phyloP scores from a whole-genome alignment of 2,329 filamentous ascomycete species.

The Gremmenia infestans region DNA sequence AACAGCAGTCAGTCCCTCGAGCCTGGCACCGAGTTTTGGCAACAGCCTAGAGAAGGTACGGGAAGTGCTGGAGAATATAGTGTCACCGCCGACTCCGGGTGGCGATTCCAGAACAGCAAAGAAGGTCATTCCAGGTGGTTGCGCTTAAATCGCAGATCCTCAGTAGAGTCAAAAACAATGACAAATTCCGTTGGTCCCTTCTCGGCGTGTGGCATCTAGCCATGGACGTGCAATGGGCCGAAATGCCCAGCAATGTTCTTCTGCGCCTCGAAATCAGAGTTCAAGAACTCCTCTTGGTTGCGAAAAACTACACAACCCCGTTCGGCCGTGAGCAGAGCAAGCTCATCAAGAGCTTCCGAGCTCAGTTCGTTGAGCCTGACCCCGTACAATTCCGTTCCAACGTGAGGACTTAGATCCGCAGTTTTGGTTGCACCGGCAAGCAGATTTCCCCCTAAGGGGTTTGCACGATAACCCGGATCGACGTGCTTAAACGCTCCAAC shows the following conservation, averaged over 20 bases:
- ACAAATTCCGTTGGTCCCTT: slow-evolving; percentile 41
- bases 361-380: slow-evolving; percentile 41
- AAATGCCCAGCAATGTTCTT: slow-evolving; percentile 67
- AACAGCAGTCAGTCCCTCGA: slow-evolving; percentile 72
- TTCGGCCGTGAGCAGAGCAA: slow-evolving; percentile 42
- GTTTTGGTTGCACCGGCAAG: slow-evolving; percentile 52
- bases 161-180: slow-evolving; percentile 42
- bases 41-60: slow-evolving; percentile 75
- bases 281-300: slow-evolving; percentile 58
- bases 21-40: slow-evolving; percentile 67
- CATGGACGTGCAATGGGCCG: slow-evolving; percentile 71
- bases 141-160: slow-evolving; percentile 50
- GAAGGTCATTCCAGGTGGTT: slow-evolving; percentile 83
- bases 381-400: slow-evolving; percentile 30
- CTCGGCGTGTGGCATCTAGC: slow-evolving; percentile 34
- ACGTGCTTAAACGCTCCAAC: slow-evolving; percentile 56
- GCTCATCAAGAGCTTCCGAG: slow-evolving; percentile 42
- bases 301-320: slow-evolving; percentile 57
- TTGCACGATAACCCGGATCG: slow-evolving; percentile 69
- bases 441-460: slow-evolving; percentile 62
- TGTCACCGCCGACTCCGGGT: slow-evolving; percentile 67
- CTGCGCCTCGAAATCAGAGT: slow-evolving; percentile 62
- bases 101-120: slow-evolving; percentile 77
- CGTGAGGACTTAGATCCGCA: slow-evolving; percentile 28
- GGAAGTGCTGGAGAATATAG: slow-evolving; percentile 69